A percentile compares a stretch with the other conserved stretches of the same genome.
Evolutionary conservation across 2,329 filamentous ascomycete species (phyloP).

Genomic region (Sphaerostilbella broomeana): DNA sequence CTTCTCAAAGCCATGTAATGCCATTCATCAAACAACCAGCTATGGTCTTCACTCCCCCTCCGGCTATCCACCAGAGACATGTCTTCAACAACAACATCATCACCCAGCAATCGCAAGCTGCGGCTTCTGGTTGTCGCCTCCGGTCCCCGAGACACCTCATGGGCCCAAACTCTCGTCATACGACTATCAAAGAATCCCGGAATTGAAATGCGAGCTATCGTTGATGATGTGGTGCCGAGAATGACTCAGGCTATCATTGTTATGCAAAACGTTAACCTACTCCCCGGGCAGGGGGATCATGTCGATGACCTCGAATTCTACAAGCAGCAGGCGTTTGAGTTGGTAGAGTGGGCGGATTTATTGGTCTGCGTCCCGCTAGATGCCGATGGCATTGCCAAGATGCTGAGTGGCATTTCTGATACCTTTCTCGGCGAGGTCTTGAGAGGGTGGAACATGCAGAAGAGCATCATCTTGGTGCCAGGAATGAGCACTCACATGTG

Average conservation of each 20-base stretch:
- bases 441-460: constrained; percentile 73
- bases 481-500: constrained; percentile 87
- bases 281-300: constrained; percentile 25
- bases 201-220: constrained; percentile 55
- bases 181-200: constrained; percentile 59
- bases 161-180: constrained; percentile 59
- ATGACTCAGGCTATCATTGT: constrained; percentile 57
- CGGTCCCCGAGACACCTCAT: constrained; percentile 57
- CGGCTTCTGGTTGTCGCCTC: constrained; percentile 60
- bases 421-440: constrained; percentile 75
- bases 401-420: constrained; percentile 78
- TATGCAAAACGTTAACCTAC: constrained; percentile 46
- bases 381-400: constrained; percentile 76
- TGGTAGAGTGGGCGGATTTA: constrained; percentile 84
- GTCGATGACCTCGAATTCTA: constrained; percentile 47
- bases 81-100: no score
- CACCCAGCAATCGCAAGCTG: constrained; percentile 39
- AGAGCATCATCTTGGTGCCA: constrained; percentile 73
- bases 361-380: constrained; percentile 79
- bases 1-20: no score
- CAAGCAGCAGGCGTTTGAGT: constrained; percentile 49
- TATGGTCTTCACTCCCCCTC: constrained; percentile 25
- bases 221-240: constrained; percentile 58
- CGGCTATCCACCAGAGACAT: constrained; percentile 26
- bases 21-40: no score